Percentiles rank a stretch among this genome's conserved stretches.
Evolutionary conservation across 2,329 filamentous ascomycete species (phyloP).

Genomic region (Alternaria triticimaculans): DNA sequence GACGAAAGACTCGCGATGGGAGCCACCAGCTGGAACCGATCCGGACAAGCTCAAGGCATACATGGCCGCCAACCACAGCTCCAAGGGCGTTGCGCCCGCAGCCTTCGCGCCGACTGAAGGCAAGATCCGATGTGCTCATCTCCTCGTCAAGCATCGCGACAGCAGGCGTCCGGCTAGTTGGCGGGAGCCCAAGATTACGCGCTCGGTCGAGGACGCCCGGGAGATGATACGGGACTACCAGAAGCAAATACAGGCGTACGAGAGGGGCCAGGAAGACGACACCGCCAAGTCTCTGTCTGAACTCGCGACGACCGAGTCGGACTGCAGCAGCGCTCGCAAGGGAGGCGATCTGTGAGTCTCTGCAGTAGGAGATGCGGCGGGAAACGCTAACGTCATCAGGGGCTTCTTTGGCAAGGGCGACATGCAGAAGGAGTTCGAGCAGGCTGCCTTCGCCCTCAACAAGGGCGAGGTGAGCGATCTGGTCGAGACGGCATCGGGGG

Average conservation of each 20-base stretch:
- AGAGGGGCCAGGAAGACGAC: constrained; percentile 53
- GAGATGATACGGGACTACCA: constrained; percentile 78
- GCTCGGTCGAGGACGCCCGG: constrained; percentile 85
- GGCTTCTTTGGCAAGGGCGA: constrained; percentile 93
- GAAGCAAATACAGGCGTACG: constrained; percentile 72
- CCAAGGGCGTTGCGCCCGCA: constrained; percentile 53
- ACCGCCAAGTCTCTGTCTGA: constrained; percentile 68
- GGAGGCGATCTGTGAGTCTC: constrained; percentile 79
- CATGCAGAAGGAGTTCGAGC: constrained; percentile 99
- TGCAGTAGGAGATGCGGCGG: not conserved
- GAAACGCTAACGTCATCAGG: constrained; percentile 47
- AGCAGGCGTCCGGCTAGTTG: constrained; percentile 91
- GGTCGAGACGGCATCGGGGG: constrained; percentile 89
- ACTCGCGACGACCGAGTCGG: constrained; percentile 85
- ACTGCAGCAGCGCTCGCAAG: constrained; percentile 95
- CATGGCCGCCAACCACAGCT: constrained; percentile 88
- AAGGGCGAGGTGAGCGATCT: constrained; percentile 85
- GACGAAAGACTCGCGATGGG: constrained; percentile 92
- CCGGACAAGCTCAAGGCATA: constrained; percentile 91
- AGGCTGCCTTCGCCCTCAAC: constrained; percentile 89
- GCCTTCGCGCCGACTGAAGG: constrained; percentile 57
- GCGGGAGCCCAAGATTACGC: constrained; percentile 88
- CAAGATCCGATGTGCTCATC: constrained; percentile 91
- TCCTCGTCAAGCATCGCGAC: constrained; percentile 91
- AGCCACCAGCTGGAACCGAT: constrained; percentile 86